Conservation (phyloP, 2,329 filamentous ascomycete species). For the Penicillium sp. region DNA sequence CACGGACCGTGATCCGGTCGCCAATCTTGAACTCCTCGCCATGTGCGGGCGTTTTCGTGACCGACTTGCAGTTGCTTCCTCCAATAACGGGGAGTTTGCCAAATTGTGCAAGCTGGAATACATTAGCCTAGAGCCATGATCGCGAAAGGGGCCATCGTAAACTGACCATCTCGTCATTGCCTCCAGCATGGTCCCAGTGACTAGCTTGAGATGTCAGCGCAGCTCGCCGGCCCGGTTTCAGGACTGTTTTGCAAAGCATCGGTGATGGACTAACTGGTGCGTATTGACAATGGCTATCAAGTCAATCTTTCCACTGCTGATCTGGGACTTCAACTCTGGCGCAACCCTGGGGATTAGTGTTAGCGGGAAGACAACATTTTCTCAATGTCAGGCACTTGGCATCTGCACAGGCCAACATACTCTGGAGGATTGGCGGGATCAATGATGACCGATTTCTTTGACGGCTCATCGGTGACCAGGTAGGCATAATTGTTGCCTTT, state of each 20-base stretch:
- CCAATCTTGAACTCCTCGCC: conserved; percentile 81
- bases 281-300: conserved; percentile 92
- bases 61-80: conserved; percentile 80
- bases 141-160: background rate
- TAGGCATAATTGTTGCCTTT: conserved; percentile 58
- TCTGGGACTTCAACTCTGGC: conserved; percentile 72
- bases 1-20: conserved; percentile 75
- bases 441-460: conserved; percentile 55
- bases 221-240: background rate
- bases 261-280: conserved; percentile 72
- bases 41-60: conserved; percentile 75
- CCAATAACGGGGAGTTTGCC: conserved; percentile 77
- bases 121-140: conserved; percentile 2
- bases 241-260: background rate
- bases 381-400: background rate
- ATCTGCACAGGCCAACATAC: conserved; percentile 38
- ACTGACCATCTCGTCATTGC: conserved; percentile 78
- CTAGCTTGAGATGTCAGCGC: conserved; percentile 51
- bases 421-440: conserved; percentile 57
- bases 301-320: conserved; percentile 72
- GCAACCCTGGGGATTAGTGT: conserved; percentile 53
- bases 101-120: conserved; percentile 58
- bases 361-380: background rate
- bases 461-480: conserved; percentile 54
- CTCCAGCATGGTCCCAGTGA: conserved; percentile 92